Evolutionary conservation across 495 filamentous ascomycete species (phyloP).

Genomic region (Physcia stellaris): DNA sequence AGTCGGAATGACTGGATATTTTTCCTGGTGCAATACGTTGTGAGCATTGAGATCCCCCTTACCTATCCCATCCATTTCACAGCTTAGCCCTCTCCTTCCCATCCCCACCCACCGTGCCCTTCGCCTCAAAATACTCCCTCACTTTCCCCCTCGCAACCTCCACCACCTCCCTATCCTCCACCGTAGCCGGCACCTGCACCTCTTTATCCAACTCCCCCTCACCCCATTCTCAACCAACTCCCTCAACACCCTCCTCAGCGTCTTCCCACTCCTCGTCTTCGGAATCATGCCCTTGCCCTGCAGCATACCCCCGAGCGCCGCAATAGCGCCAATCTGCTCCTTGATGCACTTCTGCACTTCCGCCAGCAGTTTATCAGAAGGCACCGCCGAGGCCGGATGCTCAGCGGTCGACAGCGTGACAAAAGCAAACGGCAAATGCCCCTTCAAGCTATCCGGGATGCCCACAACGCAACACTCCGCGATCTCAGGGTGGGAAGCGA

Average conservation of each 20-base stretch:
- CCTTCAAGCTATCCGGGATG: slow-evolving; percentile 75
- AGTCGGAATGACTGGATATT: no score
- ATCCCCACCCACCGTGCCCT: slow-evolving; percentile 10
- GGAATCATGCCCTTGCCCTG: slow-evolving; percentile 82
- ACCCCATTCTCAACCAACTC: slow-evolving; percentile 61
- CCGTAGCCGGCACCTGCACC: slow-evolving; percentile 43
- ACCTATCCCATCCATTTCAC: no score
- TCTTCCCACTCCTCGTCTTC: slow-evolving; percentile 82
- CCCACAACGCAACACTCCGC: slow-evolving; percentile 75
- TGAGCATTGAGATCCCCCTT: no score
- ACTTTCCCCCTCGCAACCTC: slow-evolving; percentile 40
- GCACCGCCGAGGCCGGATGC: slow-evolving; percentile 30
- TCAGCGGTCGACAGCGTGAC: slow-evolving; percentile 40
- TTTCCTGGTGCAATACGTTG: no score
- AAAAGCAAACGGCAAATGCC: slow-evolving; percentile 84
- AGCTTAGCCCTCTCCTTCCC: slow-evolving; percentile 14
- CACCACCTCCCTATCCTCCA: slow-evolving; percentile 45
- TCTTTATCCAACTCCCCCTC: slow-evolving; percentile 35
- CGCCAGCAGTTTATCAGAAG: slow-evolving; percentile 39
- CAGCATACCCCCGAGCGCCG: slow-evolving; percentile 70
- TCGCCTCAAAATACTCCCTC: slow-evolving; percentile 42
- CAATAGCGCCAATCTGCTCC: slow-evolving; percentile 79
- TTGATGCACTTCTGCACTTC: slow-evolving; percentile 54
- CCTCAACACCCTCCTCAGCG: slow-evolving; percentile 61
- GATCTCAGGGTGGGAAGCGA: slow-evolving; percentile 63